These are phyloP conservation scores for Neurospora discreta DNA, from an alignment of 495 filamentous ascomycete genomes.

Conservation along the genomic window DNA sequence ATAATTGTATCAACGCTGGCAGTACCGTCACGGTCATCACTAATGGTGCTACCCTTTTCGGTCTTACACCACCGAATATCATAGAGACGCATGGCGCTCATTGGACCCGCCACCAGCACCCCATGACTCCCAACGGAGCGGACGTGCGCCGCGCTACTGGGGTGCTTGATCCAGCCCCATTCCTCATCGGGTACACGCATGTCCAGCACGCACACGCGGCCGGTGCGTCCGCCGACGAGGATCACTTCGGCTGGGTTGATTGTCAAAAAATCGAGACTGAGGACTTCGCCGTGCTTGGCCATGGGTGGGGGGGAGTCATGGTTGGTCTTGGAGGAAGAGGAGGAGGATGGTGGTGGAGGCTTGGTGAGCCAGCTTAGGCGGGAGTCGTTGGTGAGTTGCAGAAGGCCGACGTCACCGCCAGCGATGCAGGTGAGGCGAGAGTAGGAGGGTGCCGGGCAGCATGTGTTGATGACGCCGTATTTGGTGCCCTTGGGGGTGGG, in stretches of 20 bases:
- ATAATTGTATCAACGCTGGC: neutral
- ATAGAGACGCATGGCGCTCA: slow-evolving; percentile 25
- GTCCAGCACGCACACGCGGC: slow-evolving; percentile 22
- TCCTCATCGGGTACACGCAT: slow-evolving; percentile 9
- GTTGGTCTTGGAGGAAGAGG: neutral
- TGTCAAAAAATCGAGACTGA: slow-evolving; percentile 19
- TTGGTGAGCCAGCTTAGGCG: slow-evolving; percentile 5
- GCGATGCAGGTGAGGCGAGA: slow-evolving; percentile 16
- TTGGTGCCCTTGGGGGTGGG: neutral
- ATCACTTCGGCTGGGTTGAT: slow-evolving; percentile 15
- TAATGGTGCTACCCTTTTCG: neutral
- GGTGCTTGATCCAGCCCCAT: slow-evolving; percentile 19
- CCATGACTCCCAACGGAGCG: slow-evolving; percentile 18
- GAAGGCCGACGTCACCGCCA: slow-evolving; percentile 23
- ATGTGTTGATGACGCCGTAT: slow-evolving; percentile 1
- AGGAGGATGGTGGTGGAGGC: neutral
- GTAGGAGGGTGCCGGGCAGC: slow-evolving; percentile 9
- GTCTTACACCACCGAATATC: slow-evolving; percentile 20
- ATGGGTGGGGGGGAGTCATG: neutral
- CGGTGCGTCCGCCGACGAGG: slow-evolving; percentile 27
- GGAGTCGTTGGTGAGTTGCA: slow-evolving; percentile 2
- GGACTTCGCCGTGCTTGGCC: slow-evolving; percentile 9
- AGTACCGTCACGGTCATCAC: neutral
- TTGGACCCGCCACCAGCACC: slow-evolving; percentile 28
- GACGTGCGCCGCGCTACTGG: slow-evolving; percentile 23